Percentiles rank a stretch among this genome's conserved stretches.
These are phyloP conservation scores for Ogataea methanolica DNA, from an alignment of 805 yeast genomes.

Conservation along the genomic window DNA sequence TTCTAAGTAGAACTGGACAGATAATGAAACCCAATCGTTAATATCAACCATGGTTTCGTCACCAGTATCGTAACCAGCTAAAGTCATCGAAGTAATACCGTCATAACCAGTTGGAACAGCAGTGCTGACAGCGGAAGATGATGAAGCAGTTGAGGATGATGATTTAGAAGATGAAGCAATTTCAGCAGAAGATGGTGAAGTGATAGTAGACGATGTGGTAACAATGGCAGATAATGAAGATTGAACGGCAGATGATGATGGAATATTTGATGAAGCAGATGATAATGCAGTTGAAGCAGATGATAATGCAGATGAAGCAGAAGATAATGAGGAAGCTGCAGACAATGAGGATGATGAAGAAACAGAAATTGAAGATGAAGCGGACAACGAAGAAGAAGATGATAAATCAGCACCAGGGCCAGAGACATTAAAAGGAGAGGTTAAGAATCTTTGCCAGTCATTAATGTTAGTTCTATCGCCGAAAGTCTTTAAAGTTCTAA, in stretches of 20 bases:
- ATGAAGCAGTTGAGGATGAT: neutral
- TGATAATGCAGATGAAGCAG: neutral
- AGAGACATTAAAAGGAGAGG: constrained; percentile 1
- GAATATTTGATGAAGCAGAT: neutral
- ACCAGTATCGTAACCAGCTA: too few species aligned
- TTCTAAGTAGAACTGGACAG: too few species aligned
- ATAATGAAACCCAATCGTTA: too few species aligned
- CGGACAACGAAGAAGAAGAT: neutral
- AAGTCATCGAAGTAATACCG: too few species aligned
- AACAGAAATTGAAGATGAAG: neutral
- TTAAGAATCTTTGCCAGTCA: constrained; percentile 9
- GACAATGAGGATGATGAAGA: neutral
- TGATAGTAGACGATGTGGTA: neutral
- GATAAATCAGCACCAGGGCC: neutral
- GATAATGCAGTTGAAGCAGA: neutral
- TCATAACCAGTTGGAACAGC: too few species aligned
- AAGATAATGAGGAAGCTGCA: neutral
- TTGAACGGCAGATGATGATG: neutral
- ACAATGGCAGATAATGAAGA: neutral
- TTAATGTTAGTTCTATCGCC: constrained; percentile 6
- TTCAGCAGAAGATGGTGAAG: neutral
- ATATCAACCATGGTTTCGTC: too few species aligned
- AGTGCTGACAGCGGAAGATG: neutral
- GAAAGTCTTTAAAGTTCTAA: constrained; percentile 7
- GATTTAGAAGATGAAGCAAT: neutral